These are phyloP conservation scores for Claviceps africana DNA, from an alignment of 2,329 filamentous ascomycete species.

Conservation along the genomic window DNA sequence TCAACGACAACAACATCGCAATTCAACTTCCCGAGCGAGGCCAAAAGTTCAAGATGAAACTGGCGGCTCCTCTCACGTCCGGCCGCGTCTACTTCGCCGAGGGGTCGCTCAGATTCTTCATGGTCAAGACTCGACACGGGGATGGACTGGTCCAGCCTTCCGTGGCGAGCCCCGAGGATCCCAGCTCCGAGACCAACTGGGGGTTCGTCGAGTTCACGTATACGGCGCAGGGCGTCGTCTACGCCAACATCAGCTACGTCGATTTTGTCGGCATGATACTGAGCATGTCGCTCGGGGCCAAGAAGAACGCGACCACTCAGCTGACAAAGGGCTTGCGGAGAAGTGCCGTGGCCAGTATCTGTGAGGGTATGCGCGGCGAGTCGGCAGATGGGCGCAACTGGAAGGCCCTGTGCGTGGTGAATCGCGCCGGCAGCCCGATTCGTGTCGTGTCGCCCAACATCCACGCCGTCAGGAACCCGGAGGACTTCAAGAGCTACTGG, in stretches of 20 bases:
- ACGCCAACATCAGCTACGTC: slow-evolving; percentile 36
- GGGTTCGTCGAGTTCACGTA: slow-evolving; percentile 36
- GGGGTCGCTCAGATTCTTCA: slow-evolving; percentile 28
- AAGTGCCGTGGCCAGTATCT: slow-evolving; percentile 25
- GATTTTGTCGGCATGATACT: slow-evolving; percentile 37
- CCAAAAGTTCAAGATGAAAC: slow-evolving; percentile 21
- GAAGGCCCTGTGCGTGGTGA: slow-evolving; percentile 29
- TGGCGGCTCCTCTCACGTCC: slow-evolving; percentile 26
- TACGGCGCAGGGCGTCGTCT: slow-evolving; percentile 24
- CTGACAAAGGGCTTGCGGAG: slow-evolving; percentile 25
- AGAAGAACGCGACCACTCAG: slow-evolving; percentile 20
- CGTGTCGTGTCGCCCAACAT: slow-evolving; percentile 32
- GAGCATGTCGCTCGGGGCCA: slow-evolving; percentile 31
- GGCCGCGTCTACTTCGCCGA: slow-evolving; percentile 33
- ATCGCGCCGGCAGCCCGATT: slow-evolving; percentile 21
- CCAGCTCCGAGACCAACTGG: slow-evolving; percentile 30
- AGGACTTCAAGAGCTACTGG: slow-evolving; percentile 29
- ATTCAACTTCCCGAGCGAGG: slow-evolving; percentile 27
- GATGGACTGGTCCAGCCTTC: slow-evolving; percentile 35
- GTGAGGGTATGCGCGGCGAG: slow-evolving; percentile 25
- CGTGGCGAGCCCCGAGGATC: slow-evolving; percentile 27
- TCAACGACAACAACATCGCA: slow-evolving; percentile 23
- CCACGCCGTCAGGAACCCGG: slow-evolving; percentile 21
- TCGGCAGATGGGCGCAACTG: slow-evolving; percentile 27
- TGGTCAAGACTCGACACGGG: slow-evolving; percentile 17